Conservation (phyloP, 306 rosid species). For the Vigna radiata region DNA sequence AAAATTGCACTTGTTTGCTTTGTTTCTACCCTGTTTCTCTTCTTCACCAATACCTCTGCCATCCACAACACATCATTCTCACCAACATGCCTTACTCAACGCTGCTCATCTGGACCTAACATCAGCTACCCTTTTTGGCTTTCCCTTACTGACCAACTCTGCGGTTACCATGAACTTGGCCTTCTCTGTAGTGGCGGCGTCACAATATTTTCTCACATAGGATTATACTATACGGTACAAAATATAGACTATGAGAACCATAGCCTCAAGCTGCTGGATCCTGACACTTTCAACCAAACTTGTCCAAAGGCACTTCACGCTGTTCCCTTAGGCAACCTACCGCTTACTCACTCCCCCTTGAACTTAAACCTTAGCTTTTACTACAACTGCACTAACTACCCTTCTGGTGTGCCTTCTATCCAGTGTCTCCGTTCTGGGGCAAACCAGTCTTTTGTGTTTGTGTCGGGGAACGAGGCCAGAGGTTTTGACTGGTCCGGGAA, state of each 20-base stretch:
- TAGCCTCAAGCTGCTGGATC: constrained; percentile 44
- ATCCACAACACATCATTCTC: constrained; percentile 30
- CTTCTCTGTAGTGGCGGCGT: not conserved
- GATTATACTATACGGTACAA: constrained; percentile 22
- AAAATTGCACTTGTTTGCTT: constrained; percentile 9
- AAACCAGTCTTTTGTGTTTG: constrained; percentile 48
- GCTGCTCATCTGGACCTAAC: constrained; percentile 36
- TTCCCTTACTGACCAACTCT: constrained; percentile 38
- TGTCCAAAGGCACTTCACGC: constrained; percentile 54
- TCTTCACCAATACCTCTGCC: constrained; percentile 14
- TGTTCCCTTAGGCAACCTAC: constrained; percentile 41
- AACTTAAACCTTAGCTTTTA: constrained; percentile 47
- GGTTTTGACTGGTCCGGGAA: constrained; percentile 45
- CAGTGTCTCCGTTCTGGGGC: constrained; percentile 35
- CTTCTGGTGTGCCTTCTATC: constrained; percentile 37
- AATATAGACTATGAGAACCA: constrained; percentile 25
- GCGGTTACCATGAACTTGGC: constrained; percentile 48
- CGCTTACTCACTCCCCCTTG: constrained; percentile 43
- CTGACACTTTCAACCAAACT: constrained; percentile 34
- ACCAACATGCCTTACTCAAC: constrained; percentile 17
- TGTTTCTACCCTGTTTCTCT: constrained; percentile 18
- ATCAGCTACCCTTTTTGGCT: constrained; percentile 50
- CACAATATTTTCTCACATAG: constrained; percentile 13
- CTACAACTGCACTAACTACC: constrained; percentile 48
- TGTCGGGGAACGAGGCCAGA: constrained; percentile 36